Conservation (phyloP, 164 flowering plant species). For the Vitis vinifera region DNA sequence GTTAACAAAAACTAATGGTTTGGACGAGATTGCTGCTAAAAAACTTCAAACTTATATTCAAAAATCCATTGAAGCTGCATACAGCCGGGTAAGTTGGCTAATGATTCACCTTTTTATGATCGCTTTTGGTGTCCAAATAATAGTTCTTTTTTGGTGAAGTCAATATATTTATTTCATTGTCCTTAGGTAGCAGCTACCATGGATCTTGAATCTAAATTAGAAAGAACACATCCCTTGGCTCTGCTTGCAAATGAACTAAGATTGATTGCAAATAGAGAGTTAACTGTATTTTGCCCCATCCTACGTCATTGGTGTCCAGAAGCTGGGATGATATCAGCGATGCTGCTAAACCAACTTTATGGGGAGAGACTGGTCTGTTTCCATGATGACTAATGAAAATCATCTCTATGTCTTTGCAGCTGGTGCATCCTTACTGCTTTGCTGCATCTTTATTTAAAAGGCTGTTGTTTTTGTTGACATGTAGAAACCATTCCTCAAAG, state of each 20-base stretch:
- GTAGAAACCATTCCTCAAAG: conserved; percentile 69
- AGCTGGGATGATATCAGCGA: conserved; percentile 50
- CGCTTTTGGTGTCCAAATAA: background rate
- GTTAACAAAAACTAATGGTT: conserved; percentile 27
- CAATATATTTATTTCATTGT: background rate
- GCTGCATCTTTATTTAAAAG: background rate
- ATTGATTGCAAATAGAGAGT: conserved; percentile 59
- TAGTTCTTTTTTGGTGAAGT: background rate
- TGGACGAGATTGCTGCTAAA: conserved; percentile 22
- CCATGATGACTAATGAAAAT: background rate
- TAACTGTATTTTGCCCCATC: conserved; percentile 51
- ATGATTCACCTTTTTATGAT: conserved; percentile 2
- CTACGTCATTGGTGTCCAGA: conserved; percentile 59
- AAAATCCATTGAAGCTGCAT: conserved; percentile 58
- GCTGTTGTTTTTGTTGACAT: conserved; percentile 11
- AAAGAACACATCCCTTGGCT: conserved; percentile 55
- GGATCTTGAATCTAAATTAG: conserved; percentile 38
- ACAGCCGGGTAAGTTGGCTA: conserved; percentile 45
- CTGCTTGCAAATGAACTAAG: conserved; percentile 68
- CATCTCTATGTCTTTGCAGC: conserved; percentile 6
- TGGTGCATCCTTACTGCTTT: conserved; percentile 1
- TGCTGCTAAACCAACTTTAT: conserved; percentile 54
- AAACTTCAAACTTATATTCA: conserved; percentile 40
- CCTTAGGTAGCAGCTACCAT: conserved; percentile 39
- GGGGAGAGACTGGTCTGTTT: conserved; percentile 72